These are phyloP conservation scores for Jatropha curcas DNA, from an alignment of 345 rosid species.

Conservation along the genomic window DNA sequence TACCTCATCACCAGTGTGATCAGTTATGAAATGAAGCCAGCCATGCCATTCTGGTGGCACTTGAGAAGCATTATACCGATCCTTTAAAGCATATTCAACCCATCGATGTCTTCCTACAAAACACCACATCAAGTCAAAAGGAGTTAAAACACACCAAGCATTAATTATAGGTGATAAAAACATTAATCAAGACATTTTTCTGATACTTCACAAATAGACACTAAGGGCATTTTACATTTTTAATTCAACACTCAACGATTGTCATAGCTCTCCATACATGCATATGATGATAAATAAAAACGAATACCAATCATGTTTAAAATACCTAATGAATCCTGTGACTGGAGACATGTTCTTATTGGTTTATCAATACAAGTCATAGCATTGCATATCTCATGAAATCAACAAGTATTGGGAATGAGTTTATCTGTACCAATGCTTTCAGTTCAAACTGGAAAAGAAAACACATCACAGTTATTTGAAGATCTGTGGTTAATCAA, in stretches of 20 bases:
- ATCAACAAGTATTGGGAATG: neutral
- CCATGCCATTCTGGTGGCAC: constrained; percentile 99
- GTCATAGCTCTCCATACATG: neutral
- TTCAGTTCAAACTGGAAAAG: too few species aligned
- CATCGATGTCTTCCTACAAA: constrained; percentile 84
- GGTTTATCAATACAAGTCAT: neutral
- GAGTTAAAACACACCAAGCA: neutral
- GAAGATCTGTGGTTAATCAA: neutral
- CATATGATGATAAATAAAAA: neutral
- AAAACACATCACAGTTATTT: too few species aligned
- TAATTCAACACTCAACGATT: too few species aligned
- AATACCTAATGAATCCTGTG: neutral
- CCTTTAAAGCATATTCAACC: constrained; percentile 89
- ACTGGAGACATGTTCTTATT: neutral
- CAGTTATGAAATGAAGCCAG: constrained; percentile 91
- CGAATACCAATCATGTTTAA: neutral
- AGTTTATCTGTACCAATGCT: neutral
- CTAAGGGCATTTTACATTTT: neutral
- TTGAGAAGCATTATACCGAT: constrained; percentile 92
- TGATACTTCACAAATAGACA: neutral
- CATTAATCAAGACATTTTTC: neutral
- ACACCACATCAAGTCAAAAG: constrained; percentile 2
- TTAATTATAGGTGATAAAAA: neutral
- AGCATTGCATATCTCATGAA: neutral
- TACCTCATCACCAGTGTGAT: constrained; percentile 97